These are phyloP conservation scores for Lunularia cruciata DNA, from an alignment of 225 moss, liverwort and hornwort genomes.

Conservation along the genomic window DNA sequence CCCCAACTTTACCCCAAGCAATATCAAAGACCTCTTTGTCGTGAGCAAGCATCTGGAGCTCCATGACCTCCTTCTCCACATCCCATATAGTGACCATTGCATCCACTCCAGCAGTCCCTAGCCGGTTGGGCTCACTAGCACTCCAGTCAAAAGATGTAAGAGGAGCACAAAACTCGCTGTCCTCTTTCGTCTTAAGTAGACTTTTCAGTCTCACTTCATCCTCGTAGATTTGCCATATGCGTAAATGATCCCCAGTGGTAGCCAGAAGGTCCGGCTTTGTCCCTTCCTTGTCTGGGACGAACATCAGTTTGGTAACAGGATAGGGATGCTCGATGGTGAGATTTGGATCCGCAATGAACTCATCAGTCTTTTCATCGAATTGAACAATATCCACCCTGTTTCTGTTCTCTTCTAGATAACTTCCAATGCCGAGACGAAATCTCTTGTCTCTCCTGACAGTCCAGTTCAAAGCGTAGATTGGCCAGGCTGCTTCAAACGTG, in stretches of 20 bases:
- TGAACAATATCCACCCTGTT: conserved; percentile 70
- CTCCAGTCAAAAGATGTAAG: conserved; percentile 85
- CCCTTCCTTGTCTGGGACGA: conserved; percentile 72
- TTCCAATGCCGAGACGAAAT: conserved; percentile 72
- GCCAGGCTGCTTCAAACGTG: conserved; percentile 71
- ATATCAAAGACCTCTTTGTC: conserved; percentile 77
- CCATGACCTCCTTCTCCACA: conserved; percentile 64
- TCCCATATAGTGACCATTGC: conserved; percentile 83
- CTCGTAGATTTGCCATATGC: conserved; percentile 66
- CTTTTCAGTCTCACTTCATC: conserved; percentile 56
- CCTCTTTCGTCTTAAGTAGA: conserved; percentile 49
- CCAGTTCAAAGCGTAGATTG: conserved; percentile 71
- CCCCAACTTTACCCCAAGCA: conserved; percentile 62
- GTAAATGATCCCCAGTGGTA: conserved; percentile 66
- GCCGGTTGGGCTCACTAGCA: conserved; percentile 51
- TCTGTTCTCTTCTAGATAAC: conserved; percentile 58
- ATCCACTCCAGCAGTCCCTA: conserved; percentile 73
- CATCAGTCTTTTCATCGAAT: conserved; percentile 49
- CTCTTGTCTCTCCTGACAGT: conserved; percentile 59
- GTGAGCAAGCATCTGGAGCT: conserved; percentile 76
- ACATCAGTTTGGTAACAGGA: conserved; percentile 74
- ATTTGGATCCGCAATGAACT: conserved; percentile 46
- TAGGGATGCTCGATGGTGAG: conserved; percentile 66
- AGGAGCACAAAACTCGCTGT: conserved; percentile 68
- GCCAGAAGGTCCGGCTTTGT: conserved; percentile 62